Conservation (phyloP, 2,329 filamentous ascomycete species). For the Zasmidium angulare region DNA sequence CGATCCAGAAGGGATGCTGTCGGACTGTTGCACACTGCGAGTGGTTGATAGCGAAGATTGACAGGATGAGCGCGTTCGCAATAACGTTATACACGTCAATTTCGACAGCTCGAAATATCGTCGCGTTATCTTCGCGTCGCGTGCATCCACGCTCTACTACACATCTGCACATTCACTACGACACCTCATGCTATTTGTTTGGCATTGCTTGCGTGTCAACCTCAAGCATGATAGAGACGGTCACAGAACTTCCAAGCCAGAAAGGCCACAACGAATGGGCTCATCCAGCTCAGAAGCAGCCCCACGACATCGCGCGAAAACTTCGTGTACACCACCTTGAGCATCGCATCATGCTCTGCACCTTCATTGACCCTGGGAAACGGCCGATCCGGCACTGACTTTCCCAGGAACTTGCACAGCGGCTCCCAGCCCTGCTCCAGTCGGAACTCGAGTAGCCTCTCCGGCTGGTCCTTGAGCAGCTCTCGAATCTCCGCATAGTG, state of each 20-base stretch:
- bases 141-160: too few relatives aligned
- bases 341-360: slow-evolving; percentile 15
- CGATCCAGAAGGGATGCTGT: too few relatives aligned
- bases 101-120: not conserved
- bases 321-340: slow-evolving; percentile 2
- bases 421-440: slow-evolving; percentile 32
- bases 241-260: slow-evolving; percentile 1
- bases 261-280: not conserved
- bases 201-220: too few relatives aligned
- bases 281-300: not conserved
- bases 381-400: slow-evolving; percentile 22
- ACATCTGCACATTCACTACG: too few relatives aligned
- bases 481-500: slow-evolving; percentile 21
- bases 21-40: too few relatives aligned
- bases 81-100: too few relatives aligned
- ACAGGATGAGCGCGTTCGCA: too few relatives aligned
- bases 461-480: slow-evolving; percentile 17
- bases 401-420: slow-evolving; percentile 32
- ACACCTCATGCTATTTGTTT: too few relatives aligned
- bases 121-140: not conserved
- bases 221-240: not conserved
- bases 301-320: slow-evolving; percentile 2
- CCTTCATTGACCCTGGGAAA: slow-evolving; percentile 27
- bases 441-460: slow-evolving; percentile 31
- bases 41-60: too few relatives aligned